A percentile compares a stretch with the other conserved stretches of the same genome.
These are phyloP conservation scores for Salix viminalis DNA, from an alignment of 345 rosid species.

Conservation along the genomic window DNA sequence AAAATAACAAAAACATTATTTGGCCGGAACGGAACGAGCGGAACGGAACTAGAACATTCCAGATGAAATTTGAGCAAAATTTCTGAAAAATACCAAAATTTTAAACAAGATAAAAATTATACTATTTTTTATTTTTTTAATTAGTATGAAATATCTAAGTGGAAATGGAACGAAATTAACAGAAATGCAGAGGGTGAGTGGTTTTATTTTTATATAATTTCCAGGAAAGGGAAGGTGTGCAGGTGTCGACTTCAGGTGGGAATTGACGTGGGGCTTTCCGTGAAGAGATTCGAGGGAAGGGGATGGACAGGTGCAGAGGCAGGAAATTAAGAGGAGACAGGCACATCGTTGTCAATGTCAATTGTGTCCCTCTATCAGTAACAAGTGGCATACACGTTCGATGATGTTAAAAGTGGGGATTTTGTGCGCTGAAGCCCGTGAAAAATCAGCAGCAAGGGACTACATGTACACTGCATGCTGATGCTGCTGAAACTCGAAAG, in stretches of 20 bases:
- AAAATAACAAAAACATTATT: fast-evolving
- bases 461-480: neutral
- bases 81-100: fast-evolving
- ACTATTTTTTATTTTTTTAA: no score
- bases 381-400: slow-evolving; percentile 12
- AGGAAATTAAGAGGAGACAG: slow-evolving; percentile 23
- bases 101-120: no score
- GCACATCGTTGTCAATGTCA: slow-evolving; percentile 14
- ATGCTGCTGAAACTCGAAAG: neutral
- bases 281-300: slow-evolving; percentile 9
- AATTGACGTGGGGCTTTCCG: slow-evolving; percentile 12
- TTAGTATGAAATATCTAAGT: fast-evolving
- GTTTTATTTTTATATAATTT: neutral
- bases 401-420: neutral
- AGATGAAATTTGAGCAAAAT: no score
- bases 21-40: no score
- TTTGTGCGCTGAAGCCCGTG: neutral
- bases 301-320: slow-evolving; percentile 20
- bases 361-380: slow-evolving; percentile 1
- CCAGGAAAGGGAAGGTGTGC: neutral
- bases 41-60: fast-evolving
- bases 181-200: no score
- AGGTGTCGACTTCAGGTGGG: slow-evolving; percentile 21
- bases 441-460: neutral
- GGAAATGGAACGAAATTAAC: no score